phyloP scores from a whole-genome alignment of 345 rosid species.

The Ceriops decandra region DNA sequence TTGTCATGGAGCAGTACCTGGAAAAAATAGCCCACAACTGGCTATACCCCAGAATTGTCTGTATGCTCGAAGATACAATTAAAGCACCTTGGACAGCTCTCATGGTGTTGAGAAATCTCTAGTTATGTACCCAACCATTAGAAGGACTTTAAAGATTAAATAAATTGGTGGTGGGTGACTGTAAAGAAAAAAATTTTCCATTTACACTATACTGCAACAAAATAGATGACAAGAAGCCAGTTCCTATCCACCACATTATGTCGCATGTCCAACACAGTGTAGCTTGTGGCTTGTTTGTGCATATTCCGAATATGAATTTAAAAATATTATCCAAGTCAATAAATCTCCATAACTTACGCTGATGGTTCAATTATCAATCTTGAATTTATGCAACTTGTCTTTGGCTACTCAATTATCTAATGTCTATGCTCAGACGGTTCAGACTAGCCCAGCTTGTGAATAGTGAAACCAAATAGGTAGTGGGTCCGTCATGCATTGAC shows the following conservation, averaged over 20 bases:
- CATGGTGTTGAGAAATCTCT: conserved; percentile 92
- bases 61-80: conserved; percentile 92
- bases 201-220: too few species aligned
- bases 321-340: not conserved
- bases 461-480: conserved; percentile 6
- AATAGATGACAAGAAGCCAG: too few species aligned
- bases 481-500: conserved; percentile 39
- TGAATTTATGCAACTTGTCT: too few species aligned
- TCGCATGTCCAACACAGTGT: too few species aligned
- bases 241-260: too few species aligned
- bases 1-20: conserved; percentile 45
- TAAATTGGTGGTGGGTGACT: not conserved
- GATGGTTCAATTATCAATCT: too few species aligned
- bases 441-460: not conserved
- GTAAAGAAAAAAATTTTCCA: not conserved
- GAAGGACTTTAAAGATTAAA: not conserved
- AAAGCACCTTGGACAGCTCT: conserved; percentile 98
- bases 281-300: too few species aligned
- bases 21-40: conserved; percentile 95
- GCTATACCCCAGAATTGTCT: conserved; percentile 90
- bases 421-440: too few species aligned
- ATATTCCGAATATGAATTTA: too few species aligned
- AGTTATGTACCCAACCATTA: conserved; percentile 12
- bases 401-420: too few species aligned
- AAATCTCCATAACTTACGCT: too few species aligned